phyloP scores from a whole-genome alignment of 371 early-diverging fungal species.

The Circinella minor region DNA sequence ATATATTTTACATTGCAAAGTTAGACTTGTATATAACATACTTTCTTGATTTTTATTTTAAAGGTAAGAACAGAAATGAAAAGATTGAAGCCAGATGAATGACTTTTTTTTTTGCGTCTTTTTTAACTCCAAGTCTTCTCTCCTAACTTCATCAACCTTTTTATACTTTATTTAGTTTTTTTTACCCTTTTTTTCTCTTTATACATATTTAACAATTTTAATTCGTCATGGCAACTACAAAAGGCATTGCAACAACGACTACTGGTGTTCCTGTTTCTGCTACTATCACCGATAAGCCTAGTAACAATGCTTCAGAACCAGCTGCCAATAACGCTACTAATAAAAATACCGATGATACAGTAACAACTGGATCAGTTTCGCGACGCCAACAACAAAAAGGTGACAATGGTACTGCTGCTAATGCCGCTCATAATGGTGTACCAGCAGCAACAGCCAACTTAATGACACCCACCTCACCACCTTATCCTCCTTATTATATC shows the following conservation, averaged over 20 bases:
- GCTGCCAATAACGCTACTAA: neutral
- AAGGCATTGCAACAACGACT: neutral
- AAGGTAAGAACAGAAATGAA: neutral
- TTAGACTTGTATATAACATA: too few species aligned
- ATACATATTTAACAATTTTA: neutral
- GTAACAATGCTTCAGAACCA: neutral
- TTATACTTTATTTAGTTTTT: neutral
- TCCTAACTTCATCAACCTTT: conserved; percentile 5
- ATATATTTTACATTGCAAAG: too few species aligned
- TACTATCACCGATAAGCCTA: neutral
- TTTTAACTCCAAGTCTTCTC: neutral
- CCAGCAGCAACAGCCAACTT: conserved; percentile 4
- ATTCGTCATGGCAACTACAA: neutral
- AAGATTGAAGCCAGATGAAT: conserved; percentile 7
- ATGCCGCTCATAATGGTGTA: neutral
- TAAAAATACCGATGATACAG: neutral
- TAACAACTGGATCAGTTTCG: conserved; percentile 2
- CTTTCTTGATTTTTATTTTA: neutral
- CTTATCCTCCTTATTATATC: conserved; percentile 46
- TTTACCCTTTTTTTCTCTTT: neutral
- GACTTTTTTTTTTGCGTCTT: neutral
- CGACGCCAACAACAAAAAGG: conserved; percentile 3
- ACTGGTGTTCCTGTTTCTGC: neutral
- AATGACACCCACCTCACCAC: conserved; percentile 40
- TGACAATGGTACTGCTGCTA: neutral